These are phyloP conservation scores for Hypoxylon crocopeplum DNA, from an alignment of 495 filamentous ascomycete genomes.

Conservation along the genomic window DNA sequence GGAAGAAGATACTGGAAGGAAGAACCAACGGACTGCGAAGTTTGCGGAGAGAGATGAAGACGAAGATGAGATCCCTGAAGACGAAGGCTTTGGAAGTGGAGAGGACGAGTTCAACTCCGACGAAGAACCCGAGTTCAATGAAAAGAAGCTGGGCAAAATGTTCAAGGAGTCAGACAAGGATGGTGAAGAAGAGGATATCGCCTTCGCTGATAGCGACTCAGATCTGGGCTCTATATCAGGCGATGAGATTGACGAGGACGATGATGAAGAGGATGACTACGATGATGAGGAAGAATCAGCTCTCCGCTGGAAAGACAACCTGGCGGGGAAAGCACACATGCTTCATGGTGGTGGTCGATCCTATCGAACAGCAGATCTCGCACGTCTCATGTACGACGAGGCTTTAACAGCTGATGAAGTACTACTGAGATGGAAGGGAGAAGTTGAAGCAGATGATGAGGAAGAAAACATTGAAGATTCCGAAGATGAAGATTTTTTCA, in stretches of 20 bases:
- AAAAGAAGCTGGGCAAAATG: constrained; percentile 62
- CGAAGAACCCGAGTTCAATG: constrained; percentile 61
- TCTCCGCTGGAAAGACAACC: constrained; percentile 83
- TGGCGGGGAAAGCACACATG: constrained; percentile 74
- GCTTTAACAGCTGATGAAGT: constrained; percentile 77
- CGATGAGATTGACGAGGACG: constrained; percentile 65
- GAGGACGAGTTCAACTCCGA: constrained; percentile 64
- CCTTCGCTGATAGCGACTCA: constrained; percentile 96
- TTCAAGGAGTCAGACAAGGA: constrained; percentile 56
- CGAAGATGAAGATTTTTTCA: constrained; percentile 86
- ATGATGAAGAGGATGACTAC: constrained; percentile 61
- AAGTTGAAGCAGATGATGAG: constrained; percentile 62
- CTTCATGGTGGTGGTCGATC: constrained; percentile 71
- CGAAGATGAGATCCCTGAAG: constrained; percentile 59
- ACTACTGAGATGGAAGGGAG: constrained; percentile 78
- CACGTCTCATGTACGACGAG: constrained; percentile 87
- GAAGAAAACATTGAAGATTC: constrained; percentile 67
- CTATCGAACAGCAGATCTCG: constrained; percentile 80
- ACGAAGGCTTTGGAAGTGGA: constrained; percentile 69
- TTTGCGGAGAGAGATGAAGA: constrained; percentile 66
- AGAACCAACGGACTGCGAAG: constrained; percentile 69
- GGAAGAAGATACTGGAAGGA: constrained; percentile 72
- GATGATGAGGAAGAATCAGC: constrained; percentile 70
- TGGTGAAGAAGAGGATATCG: constrained; percentile 64
- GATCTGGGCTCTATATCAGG: constrained; percentile 91